phyloP scores from a whole-genome alignment of 345 rosid genomes.

The Hibiscus mutabilis region DNA sequence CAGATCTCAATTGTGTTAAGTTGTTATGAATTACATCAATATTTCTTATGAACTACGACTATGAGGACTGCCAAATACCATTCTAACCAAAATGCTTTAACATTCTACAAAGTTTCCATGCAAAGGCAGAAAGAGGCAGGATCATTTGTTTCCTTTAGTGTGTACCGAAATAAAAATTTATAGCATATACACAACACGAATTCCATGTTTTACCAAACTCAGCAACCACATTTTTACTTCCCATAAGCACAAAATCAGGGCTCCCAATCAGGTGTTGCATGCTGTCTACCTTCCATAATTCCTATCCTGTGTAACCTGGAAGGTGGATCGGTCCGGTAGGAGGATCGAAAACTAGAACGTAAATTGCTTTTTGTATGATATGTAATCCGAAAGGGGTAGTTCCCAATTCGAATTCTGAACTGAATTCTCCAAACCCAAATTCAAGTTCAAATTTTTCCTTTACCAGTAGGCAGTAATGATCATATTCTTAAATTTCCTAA shows the following conservation, averaged over 20 bases:
- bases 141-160: not conserved
- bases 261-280: not conserved
- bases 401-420: too few species aligned
- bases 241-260: not conserved
- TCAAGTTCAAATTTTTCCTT: too few species aligned
- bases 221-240: not conserved
- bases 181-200: not conserved
- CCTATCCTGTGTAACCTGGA: not conserved
- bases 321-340: too few species aligned
- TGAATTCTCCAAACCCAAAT: too few species aligned
- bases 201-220: constrained; percentile 1
- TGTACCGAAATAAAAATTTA: not conserved
- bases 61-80: not conserved
- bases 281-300: not conserved
- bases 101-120: not conserved
- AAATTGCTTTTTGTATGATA: too few species aligned
- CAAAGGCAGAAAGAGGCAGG: not conserved
- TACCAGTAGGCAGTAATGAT: too few species aligned
- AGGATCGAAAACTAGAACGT: too few species aligned
- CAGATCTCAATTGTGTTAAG: not conserved
- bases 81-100: not conserved
- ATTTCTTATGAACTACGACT: not conserved
- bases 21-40: not conserved
- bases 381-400: too few species aligned
- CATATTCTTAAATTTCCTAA: not conserved